Base-by-base conservation (phyloP, 2,329 filamentous ascomycete genomes). In the Aureobasidium sp. region DNA sequence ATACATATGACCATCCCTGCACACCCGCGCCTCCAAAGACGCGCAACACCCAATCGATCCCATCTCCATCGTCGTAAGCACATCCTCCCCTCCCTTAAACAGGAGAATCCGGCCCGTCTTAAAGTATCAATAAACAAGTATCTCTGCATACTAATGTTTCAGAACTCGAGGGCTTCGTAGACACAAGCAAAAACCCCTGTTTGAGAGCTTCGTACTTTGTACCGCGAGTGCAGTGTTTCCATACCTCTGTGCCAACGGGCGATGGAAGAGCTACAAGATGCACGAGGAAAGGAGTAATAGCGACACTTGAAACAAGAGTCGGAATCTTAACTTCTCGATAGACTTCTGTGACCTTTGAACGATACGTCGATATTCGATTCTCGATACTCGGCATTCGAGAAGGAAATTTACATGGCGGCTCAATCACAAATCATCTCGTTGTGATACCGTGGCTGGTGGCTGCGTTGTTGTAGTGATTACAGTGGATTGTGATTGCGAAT, bases 401-500 rank as follows among this genome's bases (percentile, higher is more conserved):
- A n/a, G n/a, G n/a, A n/a, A n/a, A n/a, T n/a, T n/a, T n/a, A n/a
- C n/a, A n/a, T n/a, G n/a, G n/a, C n/a, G n/a, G n/a, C n/a, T n/a
- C n/a, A n/a, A n/a, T n/a, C n/a, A n/a, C n/a, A n/a, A n/a, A n/a
- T n/a, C n/a, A n/a, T n/a, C n/a, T n/a, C n/a, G n/a, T n/a, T n/a
- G n/a, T n/a, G n/a, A n/a, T n/a, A n/a, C n/a, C n/a, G 33, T 36
- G 33, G 33, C 33, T 36, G 18, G 56, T 61, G 58, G 45, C 45
- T 48, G 58, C 20, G 56, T 50, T 61, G 58, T 61, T 61, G 45
- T 47, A 50, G 56, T 60, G 43, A 60, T 60, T 48, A 25, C 11
- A 33, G n/a, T n/a, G n/a, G n/a, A 36, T 36, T 11, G 55, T 33
- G 55, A 47, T 58, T 58, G 43, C 43, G 56, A 48, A 38, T 40